Evolutionary conservation across 1,284 basidiomycete genomes (phyloP).

Genomic region (Ustilago cynodontis): DNA sequence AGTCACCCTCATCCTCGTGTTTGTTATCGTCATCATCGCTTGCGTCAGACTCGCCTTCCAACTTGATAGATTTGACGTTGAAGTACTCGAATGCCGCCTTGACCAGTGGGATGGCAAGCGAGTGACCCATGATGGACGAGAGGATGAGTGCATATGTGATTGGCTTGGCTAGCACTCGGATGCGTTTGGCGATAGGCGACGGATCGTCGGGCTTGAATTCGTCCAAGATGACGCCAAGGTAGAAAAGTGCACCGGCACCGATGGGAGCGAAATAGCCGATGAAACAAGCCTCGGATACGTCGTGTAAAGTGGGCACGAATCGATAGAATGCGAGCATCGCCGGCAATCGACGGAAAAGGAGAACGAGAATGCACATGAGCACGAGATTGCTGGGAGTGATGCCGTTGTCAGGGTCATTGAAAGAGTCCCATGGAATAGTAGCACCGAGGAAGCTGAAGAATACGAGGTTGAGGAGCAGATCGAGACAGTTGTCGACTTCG

Average conservation of each 20-base stretch:
- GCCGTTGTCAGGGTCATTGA: conserved; percentile 61
- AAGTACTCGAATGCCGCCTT: conserved; percentile 52
- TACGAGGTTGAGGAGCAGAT: conserved; percentile 59
- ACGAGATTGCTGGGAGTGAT: conserved; percentile 68
- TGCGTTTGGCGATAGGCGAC: conserved; percentile 28
- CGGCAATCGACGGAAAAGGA: conserved; percentile 69
- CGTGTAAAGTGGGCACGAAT: conserved; percentile 65
- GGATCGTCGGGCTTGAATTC: conserved; percentile 50
- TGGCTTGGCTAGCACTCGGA: conserved; percentile 57
- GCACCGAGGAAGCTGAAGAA: conserved; percentile 71
- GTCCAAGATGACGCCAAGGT: conserved; percentile 50
- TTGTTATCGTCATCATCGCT: conserved; percentile 20
- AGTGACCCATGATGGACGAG: conserved; percentile 55
- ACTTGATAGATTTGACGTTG: conserved; percentile 52
- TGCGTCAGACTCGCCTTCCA: conserved; percentile 37
- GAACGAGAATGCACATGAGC: conserved; percentile 71
- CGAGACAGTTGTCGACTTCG: conserved; percentile 63
- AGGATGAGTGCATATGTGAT: conserved; percentile 59
- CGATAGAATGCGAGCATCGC: conserved; percentile 62
- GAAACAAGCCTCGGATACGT: conserved; percentile 66
- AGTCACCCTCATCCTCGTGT: conserved; percentile 14
- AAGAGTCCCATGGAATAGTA: conserved; percentile 56
- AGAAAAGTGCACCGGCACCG: conserved; percentile 70
- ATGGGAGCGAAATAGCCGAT: conserved; percentile 71
- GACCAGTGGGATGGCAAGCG: conserved; percentile 56